Evolutionary conservation across 331 rosid genomes (phyloP).

Genomic region (Cucumis variabilis): DNA sequence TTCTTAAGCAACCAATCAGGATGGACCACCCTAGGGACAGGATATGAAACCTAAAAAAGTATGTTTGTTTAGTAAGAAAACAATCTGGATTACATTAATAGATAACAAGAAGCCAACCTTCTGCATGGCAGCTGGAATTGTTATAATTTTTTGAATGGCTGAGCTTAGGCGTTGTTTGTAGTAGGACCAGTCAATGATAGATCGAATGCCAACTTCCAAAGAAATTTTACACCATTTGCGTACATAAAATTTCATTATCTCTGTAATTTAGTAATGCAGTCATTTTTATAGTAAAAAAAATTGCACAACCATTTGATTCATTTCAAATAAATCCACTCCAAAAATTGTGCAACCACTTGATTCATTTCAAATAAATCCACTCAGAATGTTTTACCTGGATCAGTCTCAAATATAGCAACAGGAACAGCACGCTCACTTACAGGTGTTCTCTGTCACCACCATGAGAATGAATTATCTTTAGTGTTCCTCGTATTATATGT

Average conservation of each 20-base stretch:
- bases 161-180: slow-evolving; percentile 97
- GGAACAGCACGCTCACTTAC: slow-evolving; percentile 99
- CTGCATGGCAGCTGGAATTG: slow-evolving; percentile 99
- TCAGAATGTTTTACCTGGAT: slow-evolving; percentile 65
- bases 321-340: too few species aligned
- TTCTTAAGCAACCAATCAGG: slow-evolving; percentile 99
- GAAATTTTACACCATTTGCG: slow-evolving; percentile 99
- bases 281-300: not conserved
- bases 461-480: not conserved
- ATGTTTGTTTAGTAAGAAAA: slow-evolving; percentile 35
- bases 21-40: slow-evolving; percentile 95
- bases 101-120: slow-evolving; percentile 62
- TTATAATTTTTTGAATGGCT: slow-evolving; percentile 89
- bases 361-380: slow-evolving; percentile 19
- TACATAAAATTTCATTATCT: slow-evolving; percentile 86
- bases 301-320: too few species aligned
- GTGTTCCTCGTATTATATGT: not conserved
- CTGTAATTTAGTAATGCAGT: slow-evolving; percentile 52
- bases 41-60: slow-evolving; percentile 80
- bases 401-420: slow-evolving; percentile 97
- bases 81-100: not conserved
- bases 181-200: slow-evolving; percentile 97
- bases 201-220: slow-evolving; percentile 84
- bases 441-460: slow-evolving; percentile 79
- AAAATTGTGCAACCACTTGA: too few species aligned